Evolutionary conservation across 345 rosid species (phyloP), one percentile per base, ranked within the genome.

Genomic region (Durio zibethinus): DNA sequence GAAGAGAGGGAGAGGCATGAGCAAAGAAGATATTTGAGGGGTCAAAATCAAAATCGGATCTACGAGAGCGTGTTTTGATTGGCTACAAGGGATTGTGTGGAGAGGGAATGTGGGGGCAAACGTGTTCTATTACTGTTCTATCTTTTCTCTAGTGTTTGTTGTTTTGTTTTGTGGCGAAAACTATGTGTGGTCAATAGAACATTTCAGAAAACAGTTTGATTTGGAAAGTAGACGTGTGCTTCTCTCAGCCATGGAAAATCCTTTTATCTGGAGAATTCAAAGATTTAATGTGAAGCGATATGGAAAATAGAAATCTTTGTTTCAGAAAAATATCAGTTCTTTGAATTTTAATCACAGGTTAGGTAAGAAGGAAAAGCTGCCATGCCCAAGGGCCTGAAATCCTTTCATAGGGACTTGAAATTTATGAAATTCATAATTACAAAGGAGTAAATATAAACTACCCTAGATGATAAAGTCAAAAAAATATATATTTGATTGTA

Each of bases 91-190:
- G 89, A 86, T 83, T 88, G 76, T 82, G 81, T 77, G 83, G 83
- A 57, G 56, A 63, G 84, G 60, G 77, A 54, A 57, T 60, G 59
- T 35, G 47, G 60, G 60, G 74, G 18, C 50, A 68, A 70, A 86
- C 91, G 92, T 87, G 90, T 81, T 79, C 68, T 56, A 50, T 81
- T 80, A 21, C 86, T 31, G 79, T 68, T 85, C 92, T 65, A 72
- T 83, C 79, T 63, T 71, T 71, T 50, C 7, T n/a, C 31, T 33
- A 0, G 0, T 27, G 23, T 31, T 72, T 47, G 5, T 12, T 43
- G 31, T 20, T 53, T 52, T 20, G 10, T 31, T 33, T 20, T 6
- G 31, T 31, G 11, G 5, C 8, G 18, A 71, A 18, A 9, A 21
- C 74, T 5, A 14, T 33, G 35, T 65, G 79, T 76, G 73, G 70